Conservation (phyloP, 352 stramenopile genomes). For the Phytopythium oedochilum region DNA sequence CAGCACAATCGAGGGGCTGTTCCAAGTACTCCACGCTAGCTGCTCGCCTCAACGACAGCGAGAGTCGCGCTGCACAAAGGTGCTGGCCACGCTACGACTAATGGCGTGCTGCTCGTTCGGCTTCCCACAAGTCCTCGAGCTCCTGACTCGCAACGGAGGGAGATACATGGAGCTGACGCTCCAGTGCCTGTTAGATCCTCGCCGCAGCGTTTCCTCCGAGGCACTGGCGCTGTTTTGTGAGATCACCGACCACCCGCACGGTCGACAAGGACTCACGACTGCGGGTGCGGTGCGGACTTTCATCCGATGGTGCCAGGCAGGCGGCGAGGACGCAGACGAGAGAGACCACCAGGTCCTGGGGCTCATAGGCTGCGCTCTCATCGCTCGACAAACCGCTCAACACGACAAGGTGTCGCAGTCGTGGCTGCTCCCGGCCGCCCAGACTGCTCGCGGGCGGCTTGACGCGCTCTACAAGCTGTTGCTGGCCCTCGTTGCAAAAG, state of each 20-base stretch:
- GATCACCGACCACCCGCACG: slow-evolving; percentile 45
- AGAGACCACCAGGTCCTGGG: slow-evolving; percentile 33
- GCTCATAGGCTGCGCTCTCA: slow-evolving; percentile 39
- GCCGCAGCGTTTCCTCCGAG: slow-evolving; percentile 23
- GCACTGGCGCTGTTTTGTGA: slow-evolving; percentile 56
- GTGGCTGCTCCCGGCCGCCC: slow-evolving; percentile 23
- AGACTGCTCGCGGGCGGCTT: slow-evolving; percentile 23
- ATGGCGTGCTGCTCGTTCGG: slow-evolving; percentile 35
- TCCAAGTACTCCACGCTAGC: slow-evolving; percentile 4
- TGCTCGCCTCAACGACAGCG: neutral
- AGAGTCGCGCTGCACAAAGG: neutral
- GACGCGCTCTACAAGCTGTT: slow-evolving; percentile 45
- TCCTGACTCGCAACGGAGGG: slow-evolving; percentile 47
- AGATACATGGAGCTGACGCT: slow-evolving; percentile 43
- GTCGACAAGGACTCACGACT: slow-evolving; percentile 52
- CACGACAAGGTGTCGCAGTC: slow-evolving; percentile 10
- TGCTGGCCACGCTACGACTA: slow-evolving; percentile 16
- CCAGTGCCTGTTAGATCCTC: slow-evolving; percentile 29
- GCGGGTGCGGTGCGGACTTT: slow-evolving; percentile 50
- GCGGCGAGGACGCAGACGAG: slow-evolving; percentile 21
- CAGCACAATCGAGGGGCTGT: slow-evolving; percentile 5
- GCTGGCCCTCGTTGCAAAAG: slow-evolving; percentile 34
- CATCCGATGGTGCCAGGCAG: slow-evolving; percentile 30
- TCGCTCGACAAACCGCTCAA: slow-evolving; percentile 35
- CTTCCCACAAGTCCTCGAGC: slow-evolving; percentile 48